Conservation (phyloP, 2,329 filamentous ascomycete genomes). For the Fusarium devonianum region DNA sequence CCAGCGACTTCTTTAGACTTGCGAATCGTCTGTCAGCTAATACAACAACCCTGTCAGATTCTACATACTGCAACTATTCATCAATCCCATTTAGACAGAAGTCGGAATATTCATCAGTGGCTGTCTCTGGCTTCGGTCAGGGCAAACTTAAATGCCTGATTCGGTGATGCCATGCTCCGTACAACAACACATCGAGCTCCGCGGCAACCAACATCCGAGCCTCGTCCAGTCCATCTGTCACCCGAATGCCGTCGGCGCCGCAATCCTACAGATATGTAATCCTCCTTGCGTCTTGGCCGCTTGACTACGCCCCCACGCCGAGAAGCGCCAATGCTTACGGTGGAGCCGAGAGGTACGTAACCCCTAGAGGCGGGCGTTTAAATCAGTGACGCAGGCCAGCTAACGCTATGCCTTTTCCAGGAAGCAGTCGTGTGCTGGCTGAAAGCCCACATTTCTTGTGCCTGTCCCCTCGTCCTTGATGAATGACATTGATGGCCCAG, state of each 20-base stretch:
- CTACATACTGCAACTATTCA: not conserved
- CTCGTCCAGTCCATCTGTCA: not conserved
- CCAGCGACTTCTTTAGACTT: not conserved
- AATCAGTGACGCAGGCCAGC: slow-evolving; percentile 8
- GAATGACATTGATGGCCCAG: no score
- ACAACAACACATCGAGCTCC: slow-evolving; percentile 15
- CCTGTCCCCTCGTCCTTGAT: no score
- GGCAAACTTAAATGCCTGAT: not conserved
- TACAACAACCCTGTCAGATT: no score
- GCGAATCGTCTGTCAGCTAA: not conserved
- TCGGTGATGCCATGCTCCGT: not conserved
- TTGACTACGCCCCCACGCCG: slow-evolving; percentile 11
- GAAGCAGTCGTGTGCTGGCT: slow-evolving; percentile 27
- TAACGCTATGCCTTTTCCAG: slow-evolving; percentile 21
- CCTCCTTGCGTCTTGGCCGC: slow-evolving; percentile 19
- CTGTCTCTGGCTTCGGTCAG: not conserved
- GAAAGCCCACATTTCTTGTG: no score
- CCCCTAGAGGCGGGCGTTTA: not conserved
- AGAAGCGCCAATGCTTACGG: slow-evolving; percentile 21
- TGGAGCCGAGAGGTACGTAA: slow-evolving; percentile 9
- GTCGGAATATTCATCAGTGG: no score
- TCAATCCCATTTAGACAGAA: slow-evolving; percentile 10
- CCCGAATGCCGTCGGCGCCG: no score
- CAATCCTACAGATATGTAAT: no score
- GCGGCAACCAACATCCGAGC: slow-evolving; percentile 21